These are phyloP conservation scores for Yueomyces sinensis DNA, from an alignment of 805 yeast genomes.

Conservation along the genomic window DNA sequence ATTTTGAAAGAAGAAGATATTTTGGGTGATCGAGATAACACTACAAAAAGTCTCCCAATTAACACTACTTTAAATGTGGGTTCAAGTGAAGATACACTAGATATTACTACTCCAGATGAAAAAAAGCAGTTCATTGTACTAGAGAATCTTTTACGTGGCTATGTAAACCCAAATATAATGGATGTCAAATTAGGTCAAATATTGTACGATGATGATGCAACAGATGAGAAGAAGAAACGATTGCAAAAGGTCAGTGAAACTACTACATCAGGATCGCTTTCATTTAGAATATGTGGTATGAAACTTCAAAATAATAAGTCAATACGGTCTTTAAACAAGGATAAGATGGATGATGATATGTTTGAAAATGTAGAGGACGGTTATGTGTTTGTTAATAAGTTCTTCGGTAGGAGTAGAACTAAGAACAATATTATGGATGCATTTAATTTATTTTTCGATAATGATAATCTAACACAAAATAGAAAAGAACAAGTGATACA, in stretches of 20 bases:
- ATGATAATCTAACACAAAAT: constrained; percentile 20
- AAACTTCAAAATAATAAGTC: constrained; percentile 28
- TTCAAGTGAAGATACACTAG: not conserved
- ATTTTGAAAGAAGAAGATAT: not conserved
- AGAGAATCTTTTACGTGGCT: constrained; percentile 55
- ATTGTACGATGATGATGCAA: constrained; percentile 50
- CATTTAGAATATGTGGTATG: constrained; percentile 84
- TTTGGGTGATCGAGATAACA: not conserved
- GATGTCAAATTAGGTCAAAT: constrained; percentile 74
- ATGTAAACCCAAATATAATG: constrained; percentile 51
- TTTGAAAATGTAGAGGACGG: constrained; percentile 24
- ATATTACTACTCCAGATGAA: not conserved
- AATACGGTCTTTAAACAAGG: no score
- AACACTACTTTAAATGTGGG: not conserved
- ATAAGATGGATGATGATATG: constrained; percentile 5
- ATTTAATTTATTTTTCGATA: constrained; percentile 33
- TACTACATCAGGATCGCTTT: constrained; percentile 73
- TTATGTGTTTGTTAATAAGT: constrained; percentile 46
- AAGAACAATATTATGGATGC: constrained; percentile 31
- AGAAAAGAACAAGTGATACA: constrained; percentile 28
- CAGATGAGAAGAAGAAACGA: constrained; percentile 47
- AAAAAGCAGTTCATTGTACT: constrained; percentile 42
- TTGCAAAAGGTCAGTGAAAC: constrained; percentile 45
- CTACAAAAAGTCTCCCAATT: not conserved
- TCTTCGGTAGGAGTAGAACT: constrained; percentile 53